Base-by-base conservation (phyloP, 2,329 filamentous ascomycete species). In the Helicocarpus griseus region DNA sequence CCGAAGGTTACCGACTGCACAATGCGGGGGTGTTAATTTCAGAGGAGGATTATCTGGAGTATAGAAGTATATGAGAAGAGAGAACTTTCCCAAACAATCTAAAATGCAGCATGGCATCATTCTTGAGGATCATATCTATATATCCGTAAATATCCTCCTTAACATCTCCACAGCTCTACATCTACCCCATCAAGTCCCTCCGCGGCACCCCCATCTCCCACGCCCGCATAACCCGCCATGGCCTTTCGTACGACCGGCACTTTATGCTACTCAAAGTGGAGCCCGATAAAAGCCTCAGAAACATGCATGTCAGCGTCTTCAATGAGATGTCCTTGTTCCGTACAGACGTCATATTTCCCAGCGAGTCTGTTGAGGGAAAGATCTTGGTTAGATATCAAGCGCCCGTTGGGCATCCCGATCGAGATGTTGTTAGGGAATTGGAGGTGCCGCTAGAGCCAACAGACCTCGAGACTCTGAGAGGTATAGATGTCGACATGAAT, bases 131-230 rank as follows among this genome's bases (percentile, higher is more conserved):
- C 24, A 44, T 17, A 41, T 14, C 3, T 26, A 41, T 41, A 40
- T 22, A 22, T 22, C 11, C 14, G 14, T 22, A 28, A 5, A 40
- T 13, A 17, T 26, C 8, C 5, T 17, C 29, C 24, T 44, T 17
- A 44, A 22, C 47, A 19, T 11, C 14, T 14, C 28, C 9, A 31
- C 56, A 83, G 79, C 74, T 89, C 33, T 86, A 83, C 66, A 75
- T 85, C 45, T 87, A 89, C 64, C 85, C 86, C 39, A 82, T 89
- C 69, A 89, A 89, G 64, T 83, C 77, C 6, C 75, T 88, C n/a
- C 79, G 81, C 33, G 79, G 78, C 48, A 77, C 84, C 50, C 65
- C 73, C 17, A 69, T 88, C 29, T 53, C 71, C 4, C 65, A 69
- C 0, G 75, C 82, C 2, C 66, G 68, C n/a, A 66, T 87, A 44